Percentiles rank a stretch among this genome's conserved stretches.
These are phyloP conservation scores for Tulasnella sp. DNA, from an alignment of 768 basidiomycete species.

Conservation along the genomic window DNA sequence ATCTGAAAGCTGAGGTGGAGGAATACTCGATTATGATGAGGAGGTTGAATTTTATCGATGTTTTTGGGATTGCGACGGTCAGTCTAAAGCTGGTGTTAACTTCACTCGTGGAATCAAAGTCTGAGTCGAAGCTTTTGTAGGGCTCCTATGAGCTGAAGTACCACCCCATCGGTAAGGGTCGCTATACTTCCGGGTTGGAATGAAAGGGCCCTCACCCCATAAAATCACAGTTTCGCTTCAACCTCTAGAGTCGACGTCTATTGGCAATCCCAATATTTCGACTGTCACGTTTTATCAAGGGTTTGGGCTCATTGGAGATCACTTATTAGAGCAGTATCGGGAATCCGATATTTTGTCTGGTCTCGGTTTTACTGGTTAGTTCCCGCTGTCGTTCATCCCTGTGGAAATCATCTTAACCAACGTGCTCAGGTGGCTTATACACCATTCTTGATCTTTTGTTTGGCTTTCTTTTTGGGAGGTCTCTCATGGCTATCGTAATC, in stretches of 20 bases:
- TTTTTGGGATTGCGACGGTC: background rate
- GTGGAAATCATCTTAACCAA: background rate
- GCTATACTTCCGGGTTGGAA: too few species aligned
- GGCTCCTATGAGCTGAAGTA: background rate
- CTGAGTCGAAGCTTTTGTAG: background rate
- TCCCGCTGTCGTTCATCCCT: background rate
- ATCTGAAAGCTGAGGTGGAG: background rate
- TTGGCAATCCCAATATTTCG: background rate
- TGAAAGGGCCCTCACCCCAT: background rate
- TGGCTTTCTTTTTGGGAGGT: background rate
- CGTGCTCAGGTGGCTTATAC: background rate
- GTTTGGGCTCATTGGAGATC: background rate
- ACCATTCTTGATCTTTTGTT: slow-evolving; percentile 2
- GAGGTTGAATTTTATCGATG: slow-evolving; percentile 3
- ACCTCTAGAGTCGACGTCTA: background rate
- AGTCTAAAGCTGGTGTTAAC: too few species aligned
- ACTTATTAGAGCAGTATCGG: background rate
- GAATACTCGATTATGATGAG: background rate
- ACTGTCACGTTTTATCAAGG: slow-evolving; percentile 4
- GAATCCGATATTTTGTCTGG: background rate
- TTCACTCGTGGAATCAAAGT: background rate
- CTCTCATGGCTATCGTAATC: slow-evolving; percentile 2
- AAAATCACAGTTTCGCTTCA: background rate
- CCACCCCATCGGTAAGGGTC: background rate
- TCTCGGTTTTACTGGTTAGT: slow-evolving; percentile 1